A percentile compares a stretch with the other conserved stretches of the same genome.
phyloP scores from a whole-genome alignment of 169 alveolate genomes.

The Babesia ovis region DNA sequence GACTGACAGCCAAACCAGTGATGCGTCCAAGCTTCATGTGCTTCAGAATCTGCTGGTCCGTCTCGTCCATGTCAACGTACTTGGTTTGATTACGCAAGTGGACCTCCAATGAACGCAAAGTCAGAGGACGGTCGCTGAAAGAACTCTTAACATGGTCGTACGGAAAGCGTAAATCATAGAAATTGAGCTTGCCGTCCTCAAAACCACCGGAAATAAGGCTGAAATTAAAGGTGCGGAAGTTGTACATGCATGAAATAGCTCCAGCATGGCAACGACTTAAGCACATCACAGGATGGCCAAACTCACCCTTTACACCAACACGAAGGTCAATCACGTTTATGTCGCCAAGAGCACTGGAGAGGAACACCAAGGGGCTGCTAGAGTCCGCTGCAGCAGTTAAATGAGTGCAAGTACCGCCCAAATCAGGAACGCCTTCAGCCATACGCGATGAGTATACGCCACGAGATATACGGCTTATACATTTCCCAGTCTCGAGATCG shows the following conservation, averaged over 20 bases:
- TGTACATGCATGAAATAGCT: constrained; percentile 37
- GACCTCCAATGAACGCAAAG: constrained; percentile 21
- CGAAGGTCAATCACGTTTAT: constrained; percentile 26
- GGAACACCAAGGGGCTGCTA: constrained; percentile 36
- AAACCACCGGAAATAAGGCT: constrained; percentile 40
- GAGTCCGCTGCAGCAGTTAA: constrained; percentile 24
- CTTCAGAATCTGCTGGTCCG: constrained; percentile 40
- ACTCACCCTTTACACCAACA: constrained; percentile 39
- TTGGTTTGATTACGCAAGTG: constrained; percentile 35
- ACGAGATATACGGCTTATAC: constrained; percentile 33
- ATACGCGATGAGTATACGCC: constrained; percentile 11
- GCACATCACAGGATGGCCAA: constrained; percentile 38
- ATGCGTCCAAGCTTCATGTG: constrained; percentile 45
- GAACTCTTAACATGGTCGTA: constrained; percentile 33
- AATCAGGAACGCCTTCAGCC: constrained; percentile 9
- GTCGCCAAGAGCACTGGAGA: constrained; percentile 27
- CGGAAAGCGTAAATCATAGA: constrained; percentile 42
- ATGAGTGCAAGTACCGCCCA: constrained; percentile 36
- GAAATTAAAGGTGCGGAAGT: constrained; percentile 28
- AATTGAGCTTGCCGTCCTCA: constrained; percentile 43
- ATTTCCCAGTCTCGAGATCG: constrained; percentile 40
- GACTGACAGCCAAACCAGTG: constrained; percentile 25
- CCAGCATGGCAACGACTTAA: constrained; percentile 22
- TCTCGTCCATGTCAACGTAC: constrained; percentile 38
- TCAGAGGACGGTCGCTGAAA: constrained; percentile 16